phyloP scores from a whole-genome alignment of 2,329 filamentous ascomycete species.

The Cryphonectria nitschkei region DNA sequence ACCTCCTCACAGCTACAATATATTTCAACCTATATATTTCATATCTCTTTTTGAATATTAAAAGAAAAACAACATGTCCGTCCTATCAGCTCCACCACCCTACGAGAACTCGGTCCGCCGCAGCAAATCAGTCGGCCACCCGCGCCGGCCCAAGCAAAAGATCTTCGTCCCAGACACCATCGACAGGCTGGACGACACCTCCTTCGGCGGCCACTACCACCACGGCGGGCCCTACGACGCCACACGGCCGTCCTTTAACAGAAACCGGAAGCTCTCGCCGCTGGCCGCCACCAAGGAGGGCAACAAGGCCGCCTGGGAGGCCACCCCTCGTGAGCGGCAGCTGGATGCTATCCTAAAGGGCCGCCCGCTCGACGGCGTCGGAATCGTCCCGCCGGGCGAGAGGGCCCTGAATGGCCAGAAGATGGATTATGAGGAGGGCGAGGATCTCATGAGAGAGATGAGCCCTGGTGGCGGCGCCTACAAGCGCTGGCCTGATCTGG shows the following conservation, averaged over 20 bases:
- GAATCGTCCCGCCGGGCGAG: constrained; percentile 74
- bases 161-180: constrained; percentile 67
- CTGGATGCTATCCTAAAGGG: constrained; percentile 73
- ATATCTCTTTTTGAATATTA: not conserved
- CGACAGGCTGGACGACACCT: constrained; percentile 72
- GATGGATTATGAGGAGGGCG: constrained; percentile 83
- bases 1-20: not conserved
- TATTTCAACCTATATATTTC: not conserved
- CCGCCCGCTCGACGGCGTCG: constrained; percentile 80
- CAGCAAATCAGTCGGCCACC: constrained; percentile 60
- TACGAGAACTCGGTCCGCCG: constrained; percentile 21
- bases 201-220: constrained; percentile 72
- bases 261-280: constrained; percentile 64
- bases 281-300: constrained; percentile 74
- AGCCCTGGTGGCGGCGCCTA: constrained; percentile 74
- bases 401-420: constrained; percentile 68
- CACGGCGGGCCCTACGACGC: constrained; percentile 92
- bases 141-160: constrained; percentile 45
- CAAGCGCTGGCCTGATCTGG: constrained; percentile 73
- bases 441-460: constrained; percentile 78
- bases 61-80: constrained; percentile 15
- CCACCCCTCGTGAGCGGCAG: constrained; percentile 80
- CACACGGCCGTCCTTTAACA: constrained; percentile 74
- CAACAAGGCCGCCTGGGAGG: constrained; percentile 77
- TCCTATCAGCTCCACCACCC: constrained; percentile 20